Evolutionary conservation across 108 stramenopile genomes (phyloP), one percentile per base, ranked within the genome.

Genomic region (Discostella stelligeroides): DNA sequence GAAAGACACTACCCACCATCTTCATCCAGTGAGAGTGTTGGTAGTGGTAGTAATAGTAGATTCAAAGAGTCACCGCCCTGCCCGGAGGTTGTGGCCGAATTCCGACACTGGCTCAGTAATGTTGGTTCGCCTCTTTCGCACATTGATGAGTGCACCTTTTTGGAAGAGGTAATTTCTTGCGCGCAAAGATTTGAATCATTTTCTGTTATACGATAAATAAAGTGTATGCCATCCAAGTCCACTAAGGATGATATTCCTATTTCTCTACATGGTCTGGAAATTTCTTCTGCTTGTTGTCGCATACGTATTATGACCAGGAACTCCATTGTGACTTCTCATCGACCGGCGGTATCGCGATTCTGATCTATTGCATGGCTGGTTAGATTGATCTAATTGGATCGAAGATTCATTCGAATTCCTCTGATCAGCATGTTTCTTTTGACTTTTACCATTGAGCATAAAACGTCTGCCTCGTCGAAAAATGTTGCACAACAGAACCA

Each of bases 121-220:
- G 34, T 51, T 34, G 64, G 64, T 2, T 65, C 64, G 4, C 64
- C 64, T 7, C 7, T 8, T 45, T 63, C 63, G n/a, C 21, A 2
- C 46, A 65, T 65, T 38, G 64, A 65, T 30, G 29, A 28, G 4
- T 65, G 64, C 3, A n/a, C 30, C 21, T 65, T 65, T 51, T 65
- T 48, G 38, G 49, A 42, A 14, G 29, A n/a, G 47, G 17, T 46
- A 17, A 21, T 7, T 15, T 34, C 21, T 46, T 18, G 6, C 17
- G 50, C 17, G 7, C 43, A 21, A 40, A 17, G 42, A 42, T 63
- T 42, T 29, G 63, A 63, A 20, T 7, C 24, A 15, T 63, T 63
- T 23, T 42, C 45, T 48, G 43, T 63, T 10, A 24, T 63, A 1
- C 63, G 47, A 11, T 63, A 20, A 48, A n/a, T n/a, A n/a, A n/a